A percentile compares a stretch with the other conserved stretches of the same genome.
Evolutionary conservation across 2,329 filamentous ascomycete genomes (phyloP).

Genomic region (Sphaerulina vaccinii): DNA sequence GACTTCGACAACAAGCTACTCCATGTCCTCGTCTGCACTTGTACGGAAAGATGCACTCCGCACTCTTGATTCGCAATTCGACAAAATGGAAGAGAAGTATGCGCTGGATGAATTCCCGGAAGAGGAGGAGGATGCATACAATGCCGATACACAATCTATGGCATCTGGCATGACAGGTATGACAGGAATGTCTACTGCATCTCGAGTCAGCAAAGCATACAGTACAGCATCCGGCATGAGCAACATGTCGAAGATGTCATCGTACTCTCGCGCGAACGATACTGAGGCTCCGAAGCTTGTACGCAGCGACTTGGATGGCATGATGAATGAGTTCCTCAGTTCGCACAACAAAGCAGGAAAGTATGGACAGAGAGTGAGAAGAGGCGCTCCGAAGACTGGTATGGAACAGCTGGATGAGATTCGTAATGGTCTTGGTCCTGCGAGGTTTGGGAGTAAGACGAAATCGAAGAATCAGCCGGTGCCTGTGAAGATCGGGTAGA

Average conservation of each 20-base stretch:
- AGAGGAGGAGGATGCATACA: constrained; percentile 31
- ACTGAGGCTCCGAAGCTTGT: constrained; percentile 53
- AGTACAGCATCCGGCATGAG: constrained; percentile 39
- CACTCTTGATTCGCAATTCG: constrained; percentile 85
- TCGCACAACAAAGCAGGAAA: constrained; percentile 70
- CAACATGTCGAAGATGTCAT: constrained; percentile 39
- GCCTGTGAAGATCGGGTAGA: constrained; percentile 10
- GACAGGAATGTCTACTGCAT: constrained; percentile 49
- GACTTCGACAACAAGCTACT: constrained; percentile 82
- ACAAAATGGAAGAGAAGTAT: constrained; percentile 82
- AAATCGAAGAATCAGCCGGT: constrained; percentile 9
- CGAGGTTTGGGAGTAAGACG: constrained; percentile 10
- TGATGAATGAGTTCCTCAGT: constrained; percentile 90
- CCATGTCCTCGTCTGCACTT: constrained; percentile 86
- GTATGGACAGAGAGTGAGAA: constrained; percentile 62
- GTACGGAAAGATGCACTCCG: constrained; percentile 84
- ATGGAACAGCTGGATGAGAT: constrained; percentile 91
- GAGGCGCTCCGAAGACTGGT: constrained; percentile 76
- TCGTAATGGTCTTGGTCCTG: constrained; percentile 42
- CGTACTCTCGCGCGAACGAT: constrained; percentile 37
- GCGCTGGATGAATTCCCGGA: constrained; percentile 44
- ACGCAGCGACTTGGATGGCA: constrained; percentile 77
- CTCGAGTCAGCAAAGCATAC: constrained; percentile 41
- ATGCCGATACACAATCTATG: constrained; percentile 46
- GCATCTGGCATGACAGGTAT: constrained; percentile 50